Evolutionary conservation across 352 stramenopile genomes (phyloP).

Genomic region (Globisporangium splendens): DNA sequence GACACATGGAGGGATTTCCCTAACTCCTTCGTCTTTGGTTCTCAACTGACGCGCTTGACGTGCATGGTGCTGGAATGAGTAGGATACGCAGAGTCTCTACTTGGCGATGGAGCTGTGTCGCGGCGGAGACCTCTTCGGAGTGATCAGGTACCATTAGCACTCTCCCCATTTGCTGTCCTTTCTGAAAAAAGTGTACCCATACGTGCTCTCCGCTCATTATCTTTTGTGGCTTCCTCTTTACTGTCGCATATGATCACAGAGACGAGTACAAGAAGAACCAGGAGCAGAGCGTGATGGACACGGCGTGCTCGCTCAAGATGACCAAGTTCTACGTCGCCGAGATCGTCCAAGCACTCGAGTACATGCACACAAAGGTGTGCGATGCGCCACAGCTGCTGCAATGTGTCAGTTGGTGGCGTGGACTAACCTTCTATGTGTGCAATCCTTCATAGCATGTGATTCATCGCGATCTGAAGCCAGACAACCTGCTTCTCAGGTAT

Average conservation of each 20-base stretch:
- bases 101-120: slow-evolving; percentile 86
- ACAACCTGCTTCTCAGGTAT: slow-evolving; percentile 86
- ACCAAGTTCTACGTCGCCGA: slow-evolving; percentile 93
- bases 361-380: slow-evolving; percentile 89
- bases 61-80: slow-evolving; percentile 5
- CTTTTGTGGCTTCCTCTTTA: slow-evolving; percentile 2
- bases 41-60: not conserved
- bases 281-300: slow-evolving; percentile 47
- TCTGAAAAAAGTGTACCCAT: slow-evolving; percentile 11
- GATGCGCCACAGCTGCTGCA: too few species aligned
- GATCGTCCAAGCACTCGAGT: slow-evolving; percentile 91
- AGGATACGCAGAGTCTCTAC: slow-evolving; percentile 88
- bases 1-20: too few species aligned
- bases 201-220: not conserved
- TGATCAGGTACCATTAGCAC: slow-evolving; percentile 58
- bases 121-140: slow-evolving; percentile 71
- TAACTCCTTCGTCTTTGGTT: too few species aligned
- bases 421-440: not conserved
- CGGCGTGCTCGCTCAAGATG: slow-evolving; percentile 64
- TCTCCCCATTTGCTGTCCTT: slow-evolving; percentile 1
- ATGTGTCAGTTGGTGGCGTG: not conserved
- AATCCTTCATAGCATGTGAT: slow-evolving; percentile 82
- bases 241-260: slow-evolving; percentile 19
- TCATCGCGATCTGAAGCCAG: slow-evolving; percentile 95
- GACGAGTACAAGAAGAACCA: slow-evolving; percentile 55